Conservation (phyloP, 2,329 filamentous ascomycete species). For the Gyromitra esculenta region DNA sequence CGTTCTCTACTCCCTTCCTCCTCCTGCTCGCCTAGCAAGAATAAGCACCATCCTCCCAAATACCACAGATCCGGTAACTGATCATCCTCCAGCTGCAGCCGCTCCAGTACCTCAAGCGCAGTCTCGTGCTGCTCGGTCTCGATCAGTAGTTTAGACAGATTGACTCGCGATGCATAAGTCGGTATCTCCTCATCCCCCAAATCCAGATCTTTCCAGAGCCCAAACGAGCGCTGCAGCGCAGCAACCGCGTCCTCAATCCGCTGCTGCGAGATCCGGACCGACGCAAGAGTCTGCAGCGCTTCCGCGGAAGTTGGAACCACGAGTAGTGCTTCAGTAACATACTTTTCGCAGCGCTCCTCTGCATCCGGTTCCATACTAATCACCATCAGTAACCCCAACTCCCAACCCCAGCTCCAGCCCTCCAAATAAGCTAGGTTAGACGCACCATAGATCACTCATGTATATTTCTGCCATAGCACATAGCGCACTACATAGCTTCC, state of each 20-base stretch:
- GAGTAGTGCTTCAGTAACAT: slow-evolving; percentile 89
- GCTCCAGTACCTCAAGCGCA: slow-evolving; percentile 83
- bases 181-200: slow-evolving; percentile 68
- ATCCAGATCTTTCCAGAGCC: slow-evolving; percentile 80
- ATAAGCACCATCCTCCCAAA: slow-evolving; percentile 91
- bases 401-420: not conserved
- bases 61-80: slow-evolving; percentile 97
- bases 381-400: not conserved
- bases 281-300: slow-evolving; percentile 94
- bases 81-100: slow-evolving; percentile 87
- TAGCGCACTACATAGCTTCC: slow-evolving; percentile 86
- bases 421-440: not conserved
- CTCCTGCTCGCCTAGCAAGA: slow-evolving; percentile 72
- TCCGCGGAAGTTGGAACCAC: slow-evolving; percentile 83
- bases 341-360: slow-evolving; percentile 83
- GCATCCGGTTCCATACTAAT: slow-evolving; percentile 81
- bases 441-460: slow-evolving; percentile 91
- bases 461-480: slow-evolving; percentile 96
- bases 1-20: slow-evolving; percentile 59
- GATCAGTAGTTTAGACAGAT: slow-evolving; percentile 84
- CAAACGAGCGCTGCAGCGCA: slow-evolving; percentile 80
- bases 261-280: slow-evolving; percentile 88
- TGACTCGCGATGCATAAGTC: slow-evolving; percentile 86
- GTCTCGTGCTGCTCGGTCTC: slow-evolving; percentile 87
- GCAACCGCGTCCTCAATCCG: slow-evolving; percentile 80